Percentiles rank a stretch among this genome's conserved stretches.
phyloP scores from a whole-genome alignment of 2,329 filamentous ascomycete genomes.

The Colletotrichum sansevieriae region DNA sequence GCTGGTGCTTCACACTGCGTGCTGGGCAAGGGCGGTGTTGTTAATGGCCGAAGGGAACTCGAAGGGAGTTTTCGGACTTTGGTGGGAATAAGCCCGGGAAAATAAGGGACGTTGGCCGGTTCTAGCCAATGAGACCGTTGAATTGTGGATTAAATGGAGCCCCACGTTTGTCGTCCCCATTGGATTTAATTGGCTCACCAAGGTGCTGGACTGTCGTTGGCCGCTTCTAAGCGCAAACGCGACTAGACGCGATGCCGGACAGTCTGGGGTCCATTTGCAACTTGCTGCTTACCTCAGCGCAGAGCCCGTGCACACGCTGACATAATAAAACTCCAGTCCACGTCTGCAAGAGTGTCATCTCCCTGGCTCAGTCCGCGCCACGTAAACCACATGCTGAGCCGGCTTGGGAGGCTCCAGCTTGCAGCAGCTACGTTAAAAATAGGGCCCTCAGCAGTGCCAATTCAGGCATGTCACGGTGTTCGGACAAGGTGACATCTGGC shows the following conservation, averaged over 20 bases:
- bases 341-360: background rate
- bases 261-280: background rate
- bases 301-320: background rate
- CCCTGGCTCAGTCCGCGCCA: slow-evolving; percentile 27
- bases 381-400: slow-evolving; percentile 34
- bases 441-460: background rate
- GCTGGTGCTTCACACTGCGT: background rate
- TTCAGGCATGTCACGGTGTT: slow-evolving; percentile 10
- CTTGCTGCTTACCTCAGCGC: background rate
- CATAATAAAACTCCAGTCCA: background rate
- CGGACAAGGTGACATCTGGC: background rate
- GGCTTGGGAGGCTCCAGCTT: slow-evolving; percentile 22
- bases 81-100: slow-evolving; percentile 39
- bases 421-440: slow-evolving; percentile 27
- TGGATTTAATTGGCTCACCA: no score
- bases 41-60: slow-evolving; percentile 32
- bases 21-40: slow-evolving; percentile 4
- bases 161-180: no score
- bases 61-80: slow-evolving; percentile 40
- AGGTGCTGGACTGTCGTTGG: background rate
- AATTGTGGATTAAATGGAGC: background rate
- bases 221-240: slow-evolving; percentile 19
- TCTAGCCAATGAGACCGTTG: slow-evolving; percentile 14
- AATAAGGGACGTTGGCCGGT: slow-evolving; percentile 29
- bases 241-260: background rate